Conservation (phyloP, 345 rosid genomes). For the Erodium maritimum region DNA sequence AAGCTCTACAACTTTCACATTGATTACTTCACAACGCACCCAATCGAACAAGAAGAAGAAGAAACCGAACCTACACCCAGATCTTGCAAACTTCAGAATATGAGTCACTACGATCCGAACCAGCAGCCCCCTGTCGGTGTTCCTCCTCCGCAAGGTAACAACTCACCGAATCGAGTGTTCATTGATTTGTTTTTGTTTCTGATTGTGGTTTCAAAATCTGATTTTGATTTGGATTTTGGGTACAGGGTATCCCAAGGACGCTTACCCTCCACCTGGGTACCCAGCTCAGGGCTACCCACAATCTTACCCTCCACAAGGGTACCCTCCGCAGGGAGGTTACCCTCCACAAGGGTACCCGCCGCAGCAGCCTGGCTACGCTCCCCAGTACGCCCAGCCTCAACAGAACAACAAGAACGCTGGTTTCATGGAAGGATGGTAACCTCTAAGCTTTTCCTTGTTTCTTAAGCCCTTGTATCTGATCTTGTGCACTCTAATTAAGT, state of each 20-base stretch:
- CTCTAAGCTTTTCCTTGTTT: slow-evolving; percentile 8
- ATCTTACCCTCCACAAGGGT: slow-evolving; percentile 18
- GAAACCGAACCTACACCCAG: too few relatives aligned
- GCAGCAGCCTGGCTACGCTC: too few relatives aligned
- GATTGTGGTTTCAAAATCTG: background rate
- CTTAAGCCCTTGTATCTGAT: background rate
- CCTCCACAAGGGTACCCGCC: background rate
- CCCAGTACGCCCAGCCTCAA: too few relatives aligned
- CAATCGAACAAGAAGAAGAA: too few relatives aligned
- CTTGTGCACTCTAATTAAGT: slow-evolving; percentile 5
- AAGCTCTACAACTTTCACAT: too few relatives aligned
- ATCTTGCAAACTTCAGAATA: slow-evolving; percentile 2
- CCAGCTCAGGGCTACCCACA: slow-evolving; percentile 32
- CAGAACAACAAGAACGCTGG: slow-evolving; percentile 30
- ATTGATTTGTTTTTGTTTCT: background rate
- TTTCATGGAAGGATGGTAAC: slow-evolving; percentile 66
- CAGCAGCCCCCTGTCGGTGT: slow-evolving; percentile 51
- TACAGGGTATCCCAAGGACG: slow-evolving; percentile 43
- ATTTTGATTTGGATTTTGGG: background rate
- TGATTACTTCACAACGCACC: too few relatives aligned
- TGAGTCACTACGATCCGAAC: slow-evolving; percentile 43
- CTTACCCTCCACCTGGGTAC: slow-evolving; percentile 53
- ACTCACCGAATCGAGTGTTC: background rate
- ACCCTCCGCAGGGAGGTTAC: slow-evolving; percentile 26
- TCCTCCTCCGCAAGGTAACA: slow-evolving; percentile 61